Base-by-base conservation (phyloP, 306 rosid species). In the Ammopiptanthus mongolicus region DNA sequence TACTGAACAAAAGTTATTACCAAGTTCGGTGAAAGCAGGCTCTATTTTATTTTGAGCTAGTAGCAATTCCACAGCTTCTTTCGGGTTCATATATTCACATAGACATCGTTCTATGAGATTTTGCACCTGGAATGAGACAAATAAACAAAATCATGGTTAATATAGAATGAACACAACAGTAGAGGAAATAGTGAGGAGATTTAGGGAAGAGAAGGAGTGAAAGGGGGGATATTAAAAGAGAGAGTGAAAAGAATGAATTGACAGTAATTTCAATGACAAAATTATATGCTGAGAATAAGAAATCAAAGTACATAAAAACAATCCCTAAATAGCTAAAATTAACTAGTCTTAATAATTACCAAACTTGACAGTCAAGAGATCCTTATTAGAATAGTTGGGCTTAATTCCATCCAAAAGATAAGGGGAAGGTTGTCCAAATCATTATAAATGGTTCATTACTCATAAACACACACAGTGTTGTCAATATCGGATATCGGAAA, bases 11-110 rank as follows among this genome's bases (percentile, higher is more conserved):
- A 70, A 77, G 58, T 50, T 68, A 19, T 48, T 90, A 90, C 98
- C 97, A 62, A 89, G 91, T 71, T 89, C 87, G 0, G 98, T 91
- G 75, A 93, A 93, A 83, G 87, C 90, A 73, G 97, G 98, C 79
- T 91, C 91, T 50, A 93, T 91, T 69, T 91, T 86, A 28, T 87
- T 95, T 69, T 90, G 85, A 69, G 46, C 82, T 78, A 84, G 72
- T 28, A 93, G 84, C 8, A 82, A 86, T 48, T 91, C 88, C 68
- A 86, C 92, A 77, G 87, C 93, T 87, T 93, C 93, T 77, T 82
- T 89, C 50, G 81, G 88, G 75, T 73, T 89, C 97, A 93, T 93
- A 77, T 93, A 88, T 37, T 87, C 85, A 81, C 86, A 89, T 42
- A 91, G 88, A 66, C 97, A 93, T 74, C 89, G 85, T 78, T 91